Evolutionary conservation across 257 asterid species (phyloP).

Genomic region (Vinca minor): DNA sequence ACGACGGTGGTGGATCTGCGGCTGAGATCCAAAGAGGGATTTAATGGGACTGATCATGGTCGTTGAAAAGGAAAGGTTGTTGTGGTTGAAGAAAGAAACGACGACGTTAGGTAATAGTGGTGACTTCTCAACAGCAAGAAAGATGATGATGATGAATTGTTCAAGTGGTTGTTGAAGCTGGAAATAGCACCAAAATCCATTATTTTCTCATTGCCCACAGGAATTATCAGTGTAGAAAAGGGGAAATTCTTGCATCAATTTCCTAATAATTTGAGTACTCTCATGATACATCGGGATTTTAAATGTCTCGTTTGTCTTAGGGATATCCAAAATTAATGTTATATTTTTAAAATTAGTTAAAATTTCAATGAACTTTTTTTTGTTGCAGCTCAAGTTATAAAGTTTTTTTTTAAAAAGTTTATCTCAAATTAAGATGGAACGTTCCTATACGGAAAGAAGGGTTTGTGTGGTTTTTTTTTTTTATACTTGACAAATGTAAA

Average conservation of each 20-base stretch:
- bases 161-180: conserved; percentile 9
- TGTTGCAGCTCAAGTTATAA: too few species aligned
- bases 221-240: background rate
- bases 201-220: conserved; percentile 8
- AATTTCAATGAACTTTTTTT: too few species aligned
- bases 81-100: conserved; percentile 20
- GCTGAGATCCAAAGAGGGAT: conserved; percentile 42
- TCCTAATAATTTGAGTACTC: conserved; percentile 1
- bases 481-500: background rate
- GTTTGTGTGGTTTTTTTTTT: too few species aligned
- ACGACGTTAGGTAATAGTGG: conserved; percentile 27
- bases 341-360: too few species aligned
- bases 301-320: too few species aligned
- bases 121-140: conserved; percentile 12
- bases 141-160: background rate
- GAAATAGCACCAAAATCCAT: conserved; percentile 17
- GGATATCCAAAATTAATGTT: too few species aligned
- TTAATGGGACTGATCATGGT: conserved; percentile 45
- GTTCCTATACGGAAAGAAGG: too few species aligned
- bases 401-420: too few species aligned
- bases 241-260: background rate
- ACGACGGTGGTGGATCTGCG: conserved; percentile 29
- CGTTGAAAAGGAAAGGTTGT: conserved; percentile 25
- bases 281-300: too few species aligned
- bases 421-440: too few species aligned